Percentiles rank a stretch among this genome's conserved stretches.
Evolutionary conservation across 2,329 filamentous ascomycete species (phyloP).

Genomic region (Penicillium sp.): DNA sequence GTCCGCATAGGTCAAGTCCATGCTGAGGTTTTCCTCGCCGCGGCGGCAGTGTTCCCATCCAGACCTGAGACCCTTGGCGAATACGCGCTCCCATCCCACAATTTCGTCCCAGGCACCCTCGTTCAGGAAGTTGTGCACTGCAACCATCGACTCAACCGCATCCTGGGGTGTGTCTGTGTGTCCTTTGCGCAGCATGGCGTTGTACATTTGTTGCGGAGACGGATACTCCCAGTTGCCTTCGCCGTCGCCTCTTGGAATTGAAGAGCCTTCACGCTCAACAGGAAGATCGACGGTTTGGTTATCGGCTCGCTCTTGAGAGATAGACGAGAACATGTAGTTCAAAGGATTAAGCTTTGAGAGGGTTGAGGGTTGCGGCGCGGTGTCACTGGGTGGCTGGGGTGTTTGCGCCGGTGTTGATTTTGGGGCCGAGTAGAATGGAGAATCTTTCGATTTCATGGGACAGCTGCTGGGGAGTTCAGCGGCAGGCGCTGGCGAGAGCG

Average conservation of each 20-base stretch:
- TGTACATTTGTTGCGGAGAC: slow-evolving; percentile 99
- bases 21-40: slow-evolving; percentile 59
- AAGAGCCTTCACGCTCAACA: slow-evolving; percentile 70
- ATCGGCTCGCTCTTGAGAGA: slow-evolving; percentile 69
- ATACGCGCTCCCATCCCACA: slow-evolving; percentile 82
- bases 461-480: slow-evolving; percentile 32
- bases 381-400: slow-evolving; percentile 26
- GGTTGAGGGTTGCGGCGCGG: slow-evolving; percentile 38
- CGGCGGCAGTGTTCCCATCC: slow-evolving; percentile 66
- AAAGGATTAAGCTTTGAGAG: slow-evolving; percentile 65
- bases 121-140: slow-evolving; percentile 95
- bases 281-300: slow-evolving; percentile 67
- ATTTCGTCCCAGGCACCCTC: slow-evolving; percentile 97
- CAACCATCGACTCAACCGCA: slow-evolving; percentile 92
- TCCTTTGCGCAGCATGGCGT: slow-evolving; percentile 89
- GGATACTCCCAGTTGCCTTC: slow-evolving; percentile 92
- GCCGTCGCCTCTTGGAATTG: slow-evolving; percentile 73
- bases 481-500: slow-evolving; percentile 23
- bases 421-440: slow-evolving; percentile 38
- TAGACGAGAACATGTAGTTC: slow-evolving; percentile 88
- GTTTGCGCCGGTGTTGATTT: slow-evolving; percentile 26
- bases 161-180: slow-evolving; percentile 90
- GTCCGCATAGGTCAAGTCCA: slow-evolving; percentile 48
- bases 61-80: slow-evolving; percentile 60
- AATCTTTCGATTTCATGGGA: slow-evolving; percentile 43